Base-by-base conservation (phyloP, 169 alveolate genomes). In the Plasmodium relictum region DNA sequence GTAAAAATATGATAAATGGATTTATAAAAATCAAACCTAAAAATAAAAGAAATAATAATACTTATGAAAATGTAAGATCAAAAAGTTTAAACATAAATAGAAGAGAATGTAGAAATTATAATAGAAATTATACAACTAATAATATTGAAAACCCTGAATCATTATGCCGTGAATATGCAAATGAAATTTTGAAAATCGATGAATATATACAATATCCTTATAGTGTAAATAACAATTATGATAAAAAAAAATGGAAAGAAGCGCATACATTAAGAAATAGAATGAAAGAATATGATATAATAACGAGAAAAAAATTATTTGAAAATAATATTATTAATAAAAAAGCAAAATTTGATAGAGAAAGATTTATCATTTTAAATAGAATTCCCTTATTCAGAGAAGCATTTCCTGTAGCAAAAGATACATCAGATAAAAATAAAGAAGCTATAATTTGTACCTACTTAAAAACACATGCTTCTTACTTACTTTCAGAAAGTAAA, bases 361-460 rank as follows among this genome's bases (percentile, higher is more conserved):
- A 83, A 61, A 69, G 85, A 44, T 83, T 52, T 59, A 54, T 83
- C 22, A 56, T 83, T 8, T 56, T 83, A 66, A 83, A 83, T 68
- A 68, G 56, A 52, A 83, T 83, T 7, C 91, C 91, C 2, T 14
- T 52, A 59, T 69, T 66, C 41, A 83, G 91, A 59, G 91, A 83
- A 52, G 91, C 91, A 2, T 83, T 83, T 54, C 91, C 91, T 7
- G 18, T 66, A 16, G 20, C 22, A n/a, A 45, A 52, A 16, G 54
- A 83, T 24, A 24, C 91, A 26, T 83, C 91, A 83, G 59, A 66
- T 61, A 83, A 83, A 20, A 37, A 52, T 24, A 83, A 83, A 45
- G 85, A 69, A 59, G 91, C 66, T 59, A 83, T 83, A 22, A 83
- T 83, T 52, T 85, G 85, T 6, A 83, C 91, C n/a, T 83, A 83